Evolutionary conservation across 345 rosid genomes (phyloP), one percentile per base, ranked within the genome.

Genomic region (Linum trigynum): DNA sequence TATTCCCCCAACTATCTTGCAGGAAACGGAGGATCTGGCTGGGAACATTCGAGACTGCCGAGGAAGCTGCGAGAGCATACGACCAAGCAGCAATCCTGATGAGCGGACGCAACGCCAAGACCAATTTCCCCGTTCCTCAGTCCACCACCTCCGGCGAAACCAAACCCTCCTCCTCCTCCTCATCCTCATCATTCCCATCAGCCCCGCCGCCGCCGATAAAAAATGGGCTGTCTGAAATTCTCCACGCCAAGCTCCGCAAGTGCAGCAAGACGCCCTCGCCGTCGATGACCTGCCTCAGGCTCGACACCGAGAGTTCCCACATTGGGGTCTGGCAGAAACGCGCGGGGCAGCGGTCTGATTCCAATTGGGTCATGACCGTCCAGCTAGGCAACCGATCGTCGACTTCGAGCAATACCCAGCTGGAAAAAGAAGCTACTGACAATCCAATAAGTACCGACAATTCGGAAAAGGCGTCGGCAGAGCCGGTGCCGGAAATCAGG

Each of bases 21-120:
- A 79, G 82, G 78, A 79, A 79, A 17, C 65, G 77, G 59, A 76
- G 82, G 68, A 69, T 79, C 0, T 79, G 82, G 82, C 72, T 79
- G 7, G 82, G 82, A 7, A 79, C 82, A n/a, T 79, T 76, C 53
- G 82, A 79, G 65, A 23, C 32, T 0, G 76, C 76, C 32, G 76
- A 73, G 40, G 72, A 68, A 17, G 76, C 76, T 0, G 76, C 77
- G 0, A 40, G 76, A 53, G 80, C 80, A 10, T 79, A 79, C 41
- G 82, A 79, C 43, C 75, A 79, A 61, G 80, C 82, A 8, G 79
- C 82, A 7, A 61, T 79, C 42, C 53, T 79, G 56, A 70, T 79
- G 80, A 70, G 75, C 23, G 82, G 82, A 9, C 74, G 77, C 2
- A 79, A 73, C 23, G 82, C 80, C 5, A 79, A 79, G 69, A 76